Base-by-base conservation (phyloP, 345 rosid species). In the Adansonia digitata region DNA sequence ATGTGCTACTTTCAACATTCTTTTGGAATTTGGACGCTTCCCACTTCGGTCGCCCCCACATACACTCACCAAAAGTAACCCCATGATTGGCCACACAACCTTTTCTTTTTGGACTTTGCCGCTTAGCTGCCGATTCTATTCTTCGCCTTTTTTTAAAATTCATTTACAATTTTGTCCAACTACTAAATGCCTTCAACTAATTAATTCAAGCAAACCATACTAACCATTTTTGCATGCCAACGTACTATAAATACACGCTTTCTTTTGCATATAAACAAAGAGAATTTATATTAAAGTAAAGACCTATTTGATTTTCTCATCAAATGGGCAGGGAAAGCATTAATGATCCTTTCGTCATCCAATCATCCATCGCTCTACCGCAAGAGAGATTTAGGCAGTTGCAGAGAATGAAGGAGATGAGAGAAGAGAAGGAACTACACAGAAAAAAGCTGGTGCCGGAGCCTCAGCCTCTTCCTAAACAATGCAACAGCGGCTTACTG, bases 321-420 rank as follows among this genome's bases (percentile, higher is more conserved):
- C 77, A 67, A 68, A 84, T 90, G 86, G 86, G 83, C 27, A 75
- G 82, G 49, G 88, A 88, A 68, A 77, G 78, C 56, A 14, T 60
- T 8, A 74, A 76, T 7, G 86, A 88, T 20, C 80, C 85, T 45
- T 60, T 85, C 57, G 85, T 81, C 69, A 71, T 77, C 35, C 90
- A 84, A 27, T 90, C 94, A 34, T 90, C 93, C 46, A 90, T 90
- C 60, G 90, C 88, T 45, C 75, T 92, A 64, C 67, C 90, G 82
- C 97, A 86, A 74, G 97, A 92, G 85, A 88, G 95, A 70, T 92
- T 92, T 77, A 82, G 82, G 77, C 84, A 86, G 73, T 75, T 92
- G 59, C 88, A 88, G 52, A 88, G 87, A 72, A 86, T 85, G 14
- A 84, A 86, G 73, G 89, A 86, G 82, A 80, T 88, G 88, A 85